Base-by-base conservation (phyloP, 2,329 filamentous ascomycete genomes). In the Fusarium pseudograminearum region DNA sequence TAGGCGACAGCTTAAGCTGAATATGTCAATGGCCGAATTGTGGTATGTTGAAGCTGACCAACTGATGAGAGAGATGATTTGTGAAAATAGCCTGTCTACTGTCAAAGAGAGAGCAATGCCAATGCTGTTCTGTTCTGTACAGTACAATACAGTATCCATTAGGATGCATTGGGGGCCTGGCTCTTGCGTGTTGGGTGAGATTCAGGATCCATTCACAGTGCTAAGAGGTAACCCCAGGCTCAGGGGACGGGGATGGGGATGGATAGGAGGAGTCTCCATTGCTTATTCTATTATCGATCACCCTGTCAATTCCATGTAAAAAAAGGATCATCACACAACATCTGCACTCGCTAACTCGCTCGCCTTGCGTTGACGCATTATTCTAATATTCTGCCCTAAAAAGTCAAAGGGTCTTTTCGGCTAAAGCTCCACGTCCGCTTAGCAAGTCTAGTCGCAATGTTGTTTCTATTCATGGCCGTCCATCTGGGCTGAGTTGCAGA, bases 381-480 rank as follows among this genome's bases (percentile, higher is more conserved):
- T 38, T 46, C 22, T 30, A n/a, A n/a, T n/a, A 56, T 48, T 51
- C 42, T 61, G 54, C 34, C n/a, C 40, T 41, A 51, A 42, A 28
- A 46, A 24, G 38, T 41, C 34, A 31, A 65, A 60, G 53, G 41
- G 46, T 60, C 41, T 50, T 65, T 60, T 54, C 60, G 46, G 54
- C 54, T 50, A 51, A 45, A 46, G 54, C 60, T 70, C 61, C 42
- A 66, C 44, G 42, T 55, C 56, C 47, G 52, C 38, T 40, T 36
- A 40, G 30, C 20, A 48, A 41, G 44, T 52, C 44, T 69, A 66
- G 55, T 52, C 42, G 36, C 30, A 20, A 36, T 47, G 9, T 53
- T 68, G 67, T 65, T 70, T 40, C 67, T 68, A 71, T 70, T 65
- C 67, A 67, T 70, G 58, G 67, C 55, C 31, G 24, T 50, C 15